Conservation (phyloP, 371 early-diverging fungal species). For the Mucor circinelloides region DNA sequence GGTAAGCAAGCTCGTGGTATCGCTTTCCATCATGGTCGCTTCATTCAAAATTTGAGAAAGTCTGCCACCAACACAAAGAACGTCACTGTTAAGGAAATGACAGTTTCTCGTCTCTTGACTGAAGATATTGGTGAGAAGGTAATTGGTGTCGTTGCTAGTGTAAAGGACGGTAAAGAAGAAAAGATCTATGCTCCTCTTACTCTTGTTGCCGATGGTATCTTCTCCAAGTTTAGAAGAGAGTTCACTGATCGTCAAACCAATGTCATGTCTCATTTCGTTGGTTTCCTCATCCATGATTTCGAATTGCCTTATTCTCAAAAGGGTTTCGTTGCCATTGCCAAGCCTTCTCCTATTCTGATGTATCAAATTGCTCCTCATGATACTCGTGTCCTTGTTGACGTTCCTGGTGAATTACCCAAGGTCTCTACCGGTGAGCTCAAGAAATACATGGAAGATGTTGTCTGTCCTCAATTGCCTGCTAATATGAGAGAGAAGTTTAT, state of each 20-base stretch:
- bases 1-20: slow-evolving; percentile 61
- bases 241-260: slow-evolving; percentile 60
- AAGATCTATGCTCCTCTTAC: slow-evolving; percentile 74
- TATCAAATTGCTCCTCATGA: slow-evolving; percentile 88
- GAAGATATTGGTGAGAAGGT: slow-evolving; percentile 55
- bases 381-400: slow-evolving; percentile 87
- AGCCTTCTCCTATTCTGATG: slow-evolving; percentile 82
- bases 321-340: slow-evolving; percentile 88
- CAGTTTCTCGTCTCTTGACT: slow-evolving; percentile 62
- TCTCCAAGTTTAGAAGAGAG: slow-evolving; percentile 90
- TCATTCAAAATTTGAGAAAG: slow-evolving; percentile 83
- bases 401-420: slow-evolving; percentile 84
- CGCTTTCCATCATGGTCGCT: slow-evolving; percentile 94
- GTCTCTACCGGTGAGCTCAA: slow-evolving; percentile 60
- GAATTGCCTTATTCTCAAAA: slow-evolving; percentile 79
- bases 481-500: slow-evolving; percentile 65
- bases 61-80: slow-evolving; percentile 64
- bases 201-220: slow-evolving; percentile 88
- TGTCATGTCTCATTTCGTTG: slow-evolving; percentile 80
- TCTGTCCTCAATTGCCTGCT: slow-evolving; percentile 70
- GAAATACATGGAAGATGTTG: slow-evolving; percentile 53
- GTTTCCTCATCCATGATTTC: slow-evolving; percentile 65
- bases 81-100: slow-evolving; percentile 76
- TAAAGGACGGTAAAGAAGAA: slow-evolving; percentile 24
- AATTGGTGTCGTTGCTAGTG: slow-evolving; percentile 53